phyloP scores from a whole-genome alignment of 1,139 yeast species.

The Yamadazyma pseudoaaseri region DNA sequence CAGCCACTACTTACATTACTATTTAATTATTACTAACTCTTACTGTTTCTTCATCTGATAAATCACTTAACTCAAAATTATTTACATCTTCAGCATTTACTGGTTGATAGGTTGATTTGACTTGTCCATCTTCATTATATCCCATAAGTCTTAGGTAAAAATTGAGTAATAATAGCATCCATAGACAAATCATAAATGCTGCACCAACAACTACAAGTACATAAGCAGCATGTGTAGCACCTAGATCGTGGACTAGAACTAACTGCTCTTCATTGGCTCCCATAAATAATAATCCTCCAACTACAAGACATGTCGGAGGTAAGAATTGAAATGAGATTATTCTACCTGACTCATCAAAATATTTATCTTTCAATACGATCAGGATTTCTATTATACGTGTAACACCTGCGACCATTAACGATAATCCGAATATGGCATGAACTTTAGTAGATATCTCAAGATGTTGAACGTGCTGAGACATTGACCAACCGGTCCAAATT shows the following conservation, averaged over 20 bases:
- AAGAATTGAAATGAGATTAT: conserved; percentile 76
- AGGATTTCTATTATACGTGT: conserved; percentile 74
- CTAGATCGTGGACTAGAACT: conserved; percentile 63
- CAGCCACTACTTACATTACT: conserved; percentile 1
- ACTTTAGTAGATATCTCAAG: conserved; percentile 77
- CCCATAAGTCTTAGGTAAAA: conserved; percentile 57
- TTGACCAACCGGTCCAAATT: conserved; percentile 88
- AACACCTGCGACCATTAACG: conserved; percentile 75
- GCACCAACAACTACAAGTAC: conserved; percentile 71
- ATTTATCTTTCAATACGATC: conserved; percentile 60
- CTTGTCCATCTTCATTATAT: conserved; percentile 40
- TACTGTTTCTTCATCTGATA: conserved; percentile 24
- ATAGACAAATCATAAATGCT: conserved; percentile 68
- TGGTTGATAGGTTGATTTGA: conserved; percentile 14
- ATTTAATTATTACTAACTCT: conserved; percentile 1
- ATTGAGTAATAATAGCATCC: conserved; percentile 58
- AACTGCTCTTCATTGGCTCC: conserved; percentile 91
- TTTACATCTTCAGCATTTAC: conserved; percentile 20
- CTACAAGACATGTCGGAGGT: conserved; percentile 75
- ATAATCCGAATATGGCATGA: conserved; percentile 81
- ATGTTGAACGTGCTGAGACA: conserved; percentile 85
- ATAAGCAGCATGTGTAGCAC: conserved; percentile 84
- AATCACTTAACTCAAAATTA: conserved; percentile 36
- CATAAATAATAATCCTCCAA: conserved; percentile 83
- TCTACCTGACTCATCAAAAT: conserved; percentile 39